Evolutionary conservation across 305 asterid genomes (phyloP), one percentile per base, ranked within the genome.

Genomic region (Withania somnifera): DNA sequence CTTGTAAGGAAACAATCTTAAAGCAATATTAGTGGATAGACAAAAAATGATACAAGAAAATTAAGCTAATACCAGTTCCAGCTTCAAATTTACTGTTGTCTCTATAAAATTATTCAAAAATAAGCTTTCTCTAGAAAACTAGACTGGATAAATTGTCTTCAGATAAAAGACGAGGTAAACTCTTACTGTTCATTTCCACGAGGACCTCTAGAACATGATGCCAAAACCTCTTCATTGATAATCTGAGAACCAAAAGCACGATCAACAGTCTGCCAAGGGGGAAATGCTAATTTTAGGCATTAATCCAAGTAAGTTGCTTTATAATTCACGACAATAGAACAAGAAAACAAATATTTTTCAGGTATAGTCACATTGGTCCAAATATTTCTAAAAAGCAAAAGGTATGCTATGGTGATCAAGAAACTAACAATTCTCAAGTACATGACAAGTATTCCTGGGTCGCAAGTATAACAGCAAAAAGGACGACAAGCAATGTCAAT

Each of bases 121-220:
- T 15, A 47, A 47, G 17, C 56, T 45, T 11, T 26, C 10, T 73
- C 26, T 15, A 73, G 26, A 73, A 73, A 47, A 26, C 15, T 24
- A 47, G 79, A 73, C 17, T 0, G 79, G 42, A 73, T 73, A 73
- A 73, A 15, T 26, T 47, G 42, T 15, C 60, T 47, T 47, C 61
- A 45, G 57, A 45, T 9, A 34, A 77, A 84, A 66, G 8, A 0
- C 9, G n/a, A 69, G 79, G 53, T 56, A 86, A 68, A 79, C 71
- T 54, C 93, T 85, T 87, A 94, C 98, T 96, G 99, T 89, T 93
- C 95, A 81, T 90, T 92, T 84, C 97, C 99, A 79, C 97, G 95
- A 79, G 97, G 97, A 45, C 98, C 97, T 82, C 95, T 91, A 77
- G 92, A 90, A 82, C 97, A 94, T 30, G 98, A 93, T 52, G 92